Evolutionary conservation across 2,329 filamentous ascomycete genomes (phyloP), one percentile per base, ranked within the genome.

Genomic region (Blumeriella jaapii): DNA sequence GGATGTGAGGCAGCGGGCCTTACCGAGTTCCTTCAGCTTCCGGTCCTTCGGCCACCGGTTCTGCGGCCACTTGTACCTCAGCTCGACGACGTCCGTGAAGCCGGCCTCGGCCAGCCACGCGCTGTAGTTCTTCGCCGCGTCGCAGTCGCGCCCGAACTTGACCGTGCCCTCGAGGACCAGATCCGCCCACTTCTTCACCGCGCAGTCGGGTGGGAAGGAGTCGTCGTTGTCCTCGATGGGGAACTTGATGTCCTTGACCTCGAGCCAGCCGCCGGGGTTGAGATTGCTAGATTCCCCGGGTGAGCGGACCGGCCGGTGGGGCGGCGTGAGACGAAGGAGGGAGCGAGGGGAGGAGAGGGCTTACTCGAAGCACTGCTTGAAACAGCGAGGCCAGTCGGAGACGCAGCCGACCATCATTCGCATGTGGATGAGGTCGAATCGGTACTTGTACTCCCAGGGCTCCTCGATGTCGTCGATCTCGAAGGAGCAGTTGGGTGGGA

Each of bases 391-490:
- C 16, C 28, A 25, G 17, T 45, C 15, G 3, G 29, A 20, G 13
- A 45, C 10, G 3, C 38, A 40, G n/a, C 34, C 41, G 12, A 36
- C 38, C 42, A 46, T 45, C 39, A 47, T 44, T 6, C 72, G 62
- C 11, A 66, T 63, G 48, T 74, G 69, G 32, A 76, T 65, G 40
- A 72, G 72, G 50, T 75, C 70, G 37, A 75, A 74, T 33, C 68
- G 62, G 34, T 70, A 49, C 5, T 62, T 61, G 41, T 69, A 64
- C 8, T 69, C 54, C 71, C 71, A 76, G 3, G 62, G 59, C 36
- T 61, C 63, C 52, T 76, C 71, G 17, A 68, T 61, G 42, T 76
- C 71, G 39, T 76, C 71, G 10, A 76, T 61, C 47, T 69, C 57
- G 45, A 73, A 74, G 16, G 24, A 29, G 6, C 71, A 61, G 42